These are phyloP conservation scores for Fusarium musae DNA, from an alignment of 2,329 filamentous ascomycete genomes.

Conservation along the genomic window DNA sequence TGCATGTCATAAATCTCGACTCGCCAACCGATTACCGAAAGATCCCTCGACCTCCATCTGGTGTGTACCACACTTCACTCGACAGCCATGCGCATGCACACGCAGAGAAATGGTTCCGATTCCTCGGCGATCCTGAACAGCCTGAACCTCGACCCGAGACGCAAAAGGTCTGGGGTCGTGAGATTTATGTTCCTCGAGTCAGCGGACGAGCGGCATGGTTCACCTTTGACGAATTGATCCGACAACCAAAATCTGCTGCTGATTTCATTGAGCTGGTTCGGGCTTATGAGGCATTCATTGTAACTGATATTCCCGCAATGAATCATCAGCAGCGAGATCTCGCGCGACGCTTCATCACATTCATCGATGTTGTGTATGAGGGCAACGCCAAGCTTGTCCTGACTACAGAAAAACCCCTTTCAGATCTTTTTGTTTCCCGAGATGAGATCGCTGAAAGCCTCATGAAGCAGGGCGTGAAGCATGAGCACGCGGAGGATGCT, in stretches of 20 bases:
- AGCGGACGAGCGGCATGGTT: constrained; percentile 91
- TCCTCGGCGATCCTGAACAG: constrained; percentile 85
- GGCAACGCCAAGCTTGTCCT: constrained; percentile 92
- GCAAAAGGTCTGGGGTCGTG: constrained; percentile 91
- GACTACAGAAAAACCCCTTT: constrained; percentile 86
- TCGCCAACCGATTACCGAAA: constrained; percentile 97
- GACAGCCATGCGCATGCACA: constrained; percentile 81
- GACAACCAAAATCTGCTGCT: constrained; percentile 86
- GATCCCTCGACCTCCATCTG: constrained; percentile 90
- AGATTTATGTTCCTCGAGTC: constrained; percentile 87
- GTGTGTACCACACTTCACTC: constrained; percentile 92
- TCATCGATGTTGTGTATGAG: constrained; percentile 97
- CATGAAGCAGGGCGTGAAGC: constrained; percentile 59
- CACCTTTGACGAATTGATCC: constrained; percentile 91
- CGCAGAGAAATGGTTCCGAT: constrained; percentile 94
- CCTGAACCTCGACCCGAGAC: constrained; percentile 79
- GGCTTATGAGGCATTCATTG: constrained; percentile 90
- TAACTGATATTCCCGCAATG: constrained; percentile 94
- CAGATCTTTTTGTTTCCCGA: constrained; percentile 84
- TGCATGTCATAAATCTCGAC: constrained; percentile 93
- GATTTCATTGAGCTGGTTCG: constrained; percentile 94
- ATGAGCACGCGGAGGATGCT: constrained; percentile 64
- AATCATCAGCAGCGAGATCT: constrained; percentile 86
- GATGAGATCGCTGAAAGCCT: constrained; percentile 72
- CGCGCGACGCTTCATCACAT: constrained; percentile 93